Conservation (phyloP, 108 stramenopile species). For the Pseudonitzschia delicatissima region DNA sequence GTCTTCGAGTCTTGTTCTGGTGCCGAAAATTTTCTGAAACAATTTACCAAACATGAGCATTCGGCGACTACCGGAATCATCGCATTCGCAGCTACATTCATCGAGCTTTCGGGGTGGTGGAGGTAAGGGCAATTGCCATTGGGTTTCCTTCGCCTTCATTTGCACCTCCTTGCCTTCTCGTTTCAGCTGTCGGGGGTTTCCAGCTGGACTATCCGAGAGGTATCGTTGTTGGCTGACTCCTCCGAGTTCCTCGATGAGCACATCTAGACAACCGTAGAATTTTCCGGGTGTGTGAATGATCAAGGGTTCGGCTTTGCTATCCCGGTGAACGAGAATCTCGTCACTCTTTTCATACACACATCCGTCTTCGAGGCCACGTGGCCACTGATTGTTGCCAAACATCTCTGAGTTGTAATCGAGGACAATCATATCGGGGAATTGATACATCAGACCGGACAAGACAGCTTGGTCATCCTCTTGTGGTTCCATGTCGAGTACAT, state of each 20-base stretch:
- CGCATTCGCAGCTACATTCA: neutral
- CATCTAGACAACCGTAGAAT: constrained; percentile 24
- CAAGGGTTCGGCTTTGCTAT: constrained; percentile 2
- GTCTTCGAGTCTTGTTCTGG: neutral
- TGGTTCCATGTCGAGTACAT: constrained; percentile 5
- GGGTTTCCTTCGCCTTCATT: neutral
- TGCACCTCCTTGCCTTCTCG: neutral
- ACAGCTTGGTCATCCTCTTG: constrained; percentile 26
- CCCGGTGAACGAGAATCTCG: neutral
- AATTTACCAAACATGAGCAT: neutral
- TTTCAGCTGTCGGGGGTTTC: neutral
- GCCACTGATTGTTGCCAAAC: constrained; percentile 28
- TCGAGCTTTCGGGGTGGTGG: no score
- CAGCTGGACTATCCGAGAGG: neutral
- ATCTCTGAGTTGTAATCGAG: constrained; percentile 18
- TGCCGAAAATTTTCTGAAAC: neutral
- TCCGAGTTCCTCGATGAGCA: constrained; percentile 20
- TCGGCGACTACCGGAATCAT: neutral
- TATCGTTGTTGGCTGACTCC: constrained; percentile 22
- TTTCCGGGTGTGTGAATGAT: constrained; percentile 28
- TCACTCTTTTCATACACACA: constrained; percentile 17
- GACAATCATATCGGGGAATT: constrained; percentile 8
- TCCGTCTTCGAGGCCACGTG: constrained; percentile 13
- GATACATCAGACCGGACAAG: constrained; percentile 12
- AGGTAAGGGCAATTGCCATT: no score